These are phyloP conservation scores for Penicillium coffeae DNA, from an alignment of 495 filamentous ascomycete species.

Conservation along the genomic window DNA sequence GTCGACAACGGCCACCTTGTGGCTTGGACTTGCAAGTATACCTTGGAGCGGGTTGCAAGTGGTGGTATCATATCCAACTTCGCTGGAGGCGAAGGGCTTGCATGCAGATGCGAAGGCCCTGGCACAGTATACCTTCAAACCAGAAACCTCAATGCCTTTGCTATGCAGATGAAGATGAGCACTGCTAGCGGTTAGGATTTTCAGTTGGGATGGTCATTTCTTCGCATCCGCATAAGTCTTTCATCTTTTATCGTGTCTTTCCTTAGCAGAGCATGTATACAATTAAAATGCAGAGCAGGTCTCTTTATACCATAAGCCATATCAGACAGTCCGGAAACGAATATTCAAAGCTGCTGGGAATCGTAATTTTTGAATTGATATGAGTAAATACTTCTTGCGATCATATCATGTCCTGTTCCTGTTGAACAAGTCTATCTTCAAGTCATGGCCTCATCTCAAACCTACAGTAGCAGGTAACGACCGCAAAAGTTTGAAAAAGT, in stretches of 20 bases:
- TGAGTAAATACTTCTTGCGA: background rate
- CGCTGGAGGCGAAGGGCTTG: constrained; percentile 77
- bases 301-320: background rate
- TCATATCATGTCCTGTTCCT: constrained; percentile 6
- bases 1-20: constrained; percentile 96
- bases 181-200: constrained; percentile 17
- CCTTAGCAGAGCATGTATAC: background rate
- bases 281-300: background rate
- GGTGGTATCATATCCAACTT: constrained; percentile 83
- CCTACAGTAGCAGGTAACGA: constrained; percentile 6
- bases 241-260: too few relatives aligned
- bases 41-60: constrained; percentile 78
- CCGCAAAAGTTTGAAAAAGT: constrained; percentile 23
- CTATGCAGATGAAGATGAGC: constrained; percentile 33
- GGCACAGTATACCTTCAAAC: constrained; percentile 94
- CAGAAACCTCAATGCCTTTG: constrained; percentile 68
- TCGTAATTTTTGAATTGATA: background rate
- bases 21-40: constrained; percentile 94
- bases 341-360: too few relatives aligned
- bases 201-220: too few relatives aligned
- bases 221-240: too few relatives aligned
- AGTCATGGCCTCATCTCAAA: constrained; percentile 6
- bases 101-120: constrained; percentile 90
- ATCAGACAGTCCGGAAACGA: too few relatives aligned
- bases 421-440: constrained; percentile 5